Evolutionary conservation across 345 rosid species (phyloP).

Genomic region (Linum tenue): DNA sequence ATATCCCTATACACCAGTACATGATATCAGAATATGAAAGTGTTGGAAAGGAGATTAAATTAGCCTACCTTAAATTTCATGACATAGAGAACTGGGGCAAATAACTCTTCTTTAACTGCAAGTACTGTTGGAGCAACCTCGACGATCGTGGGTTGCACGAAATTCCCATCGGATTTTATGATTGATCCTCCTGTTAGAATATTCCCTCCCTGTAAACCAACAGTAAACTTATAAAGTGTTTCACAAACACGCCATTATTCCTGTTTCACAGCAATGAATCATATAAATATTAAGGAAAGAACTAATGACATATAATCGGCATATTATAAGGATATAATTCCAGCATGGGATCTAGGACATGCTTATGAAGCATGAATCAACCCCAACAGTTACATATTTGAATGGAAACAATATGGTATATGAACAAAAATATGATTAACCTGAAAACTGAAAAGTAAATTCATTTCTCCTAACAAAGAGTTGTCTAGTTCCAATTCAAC

Average conservation of each 20-base stretch:
- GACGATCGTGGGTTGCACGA: constrained; percentile 87
- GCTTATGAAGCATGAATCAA: too few species aligned
- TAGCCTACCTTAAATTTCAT: constrained; percentile 73
- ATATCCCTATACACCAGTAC: background rate
- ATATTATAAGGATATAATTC: too few species aligned
- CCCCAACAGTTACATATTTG: too few species aligned
- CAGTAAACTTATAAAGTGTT: background rate
- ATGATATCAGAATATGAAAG: background rate
- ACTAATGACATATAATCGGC: too few species aligned
- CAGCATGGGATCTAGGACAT: too few species aligned
- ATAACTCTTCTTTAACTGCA: constrained; percentile 80
- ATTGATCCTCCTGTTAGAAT: constrained; percentile 68
- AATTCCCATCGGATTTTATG: constrained; percentile 71
- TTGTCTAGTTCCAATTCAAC: too few species aligned
- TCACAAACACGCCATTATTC: too few species aligned
- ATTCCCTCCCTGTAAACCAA: constrained; percentile 67
- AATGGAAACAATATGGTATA: background rate
- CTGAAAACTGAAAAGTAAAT: too few species aligned
- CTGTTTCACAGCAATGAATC: too few species aligned
- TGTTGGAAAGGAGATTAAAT: background rate
- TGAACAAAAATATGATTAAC: too few species aligned
- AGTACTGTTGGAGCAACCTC: constrained; percentile 64
- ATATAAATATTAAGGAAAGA: too few species aligned
- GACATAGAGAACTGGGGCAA: constrained; percentile 84
- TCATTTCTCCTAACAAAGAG: too few species aligned